phyloP scores from a whole-genome alignment of 768 basidiomycete genomes.

The Goffeauzyma gilvescens region DNA sequence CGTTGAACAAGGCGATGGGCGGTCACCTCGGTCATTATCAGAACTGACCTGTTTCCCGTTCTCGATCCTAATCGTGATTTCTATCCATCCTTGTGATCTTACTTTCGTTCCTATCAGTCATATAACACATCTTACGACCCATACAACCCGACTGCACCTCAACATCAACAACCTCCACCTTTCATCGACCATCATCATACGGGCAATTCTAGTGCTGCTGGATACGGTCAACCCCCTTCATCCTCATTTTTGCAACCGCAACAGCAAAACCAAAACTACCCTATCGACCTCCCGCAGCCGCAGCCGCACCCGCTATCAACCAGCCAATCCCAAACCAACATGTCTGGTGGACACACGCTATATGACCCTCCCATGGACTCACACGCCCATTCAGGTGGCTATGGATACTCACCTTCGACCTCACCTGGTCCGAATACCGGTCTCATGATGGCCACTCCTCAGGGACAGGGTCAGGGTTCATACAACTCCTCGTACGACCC shows the following conservation, averaged over 20 bases:
- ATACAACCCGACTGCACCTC: neutral
- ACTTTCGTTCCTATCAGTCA: neutral
- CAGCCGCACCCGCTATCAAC: neutral
- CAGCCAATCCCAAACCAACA: neutral
- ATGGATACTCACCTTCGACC: too few relatives aligned
- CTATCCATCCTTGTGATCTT: neutral
- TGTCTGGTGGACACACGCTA: neutral
- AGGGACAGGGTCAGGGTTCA: too few relatives aligned
- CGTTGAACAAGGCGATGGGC: neutral
- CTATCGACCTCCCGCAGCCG: neutral
- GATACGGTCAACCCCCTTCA: neutral
- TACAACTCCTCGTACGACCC: slow-evolving; percentile 4
- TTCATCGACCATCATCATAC: neutral
- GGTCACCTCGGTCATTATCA: slow-evolving; percentile 3
- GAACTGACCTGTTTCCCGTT: neutral
- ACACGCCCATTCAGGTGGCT: neutral
- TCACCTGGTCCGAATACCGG: too few relatives aligned
- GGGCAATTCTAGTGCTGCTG: too few relatives aligned
- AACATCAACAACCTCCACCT: neutral
- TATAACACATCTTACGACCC: neutral
- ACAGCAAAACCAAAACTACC: neutral
- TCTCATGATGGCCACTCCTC: too few relatives aligned
- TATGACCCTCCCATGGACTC: slow-evolving; percentile 5
- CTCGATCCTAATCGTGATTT: neutral
- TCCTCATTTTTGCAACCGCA: neutral